Evolutionary conservation across 805 yeast species (phyloP), one percentile per base, ranked within the genome.

Genomic region (Huiozyma sinensis): DNA sequence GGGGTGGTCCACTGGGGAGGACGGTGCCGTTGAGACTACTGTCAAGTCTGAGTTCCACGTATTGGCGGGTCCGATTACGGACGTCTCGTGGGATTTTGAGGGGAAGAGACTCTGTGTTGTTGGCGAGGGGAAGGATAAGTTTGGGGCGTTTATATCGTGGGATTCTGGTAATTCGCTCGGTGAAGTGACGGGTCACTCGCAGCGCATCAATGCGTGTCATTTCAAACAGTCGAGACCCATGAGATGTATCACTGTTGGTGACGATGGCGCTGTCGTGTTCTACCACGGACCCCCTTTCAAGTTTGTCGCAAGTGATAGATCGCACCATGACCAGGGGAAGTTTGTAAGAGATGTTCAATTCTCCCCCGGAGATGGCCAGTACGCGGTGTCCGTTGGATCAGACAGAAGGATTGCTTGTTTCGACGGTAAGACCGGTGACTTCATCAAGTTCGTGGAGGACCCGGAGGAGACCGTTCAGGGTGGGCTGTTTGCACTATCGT

Each of bases 131-230:
- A 82, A 82, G 52, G 96, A 88, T 54, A 75, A 83, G 48, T 89
- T 77, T 58, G 98, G 97, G 6, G 95, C 83, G 53, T 88, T 94
- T 50, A 86, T 90, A 61, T 78, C 95, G 6, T 83, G 83, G 75
- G 99, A 92, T 58, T 76, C 95, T 1, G 98, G 98, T 48, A 92
- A 92, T 64, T 78, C 96, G n/a, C 79, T 92, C 38, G 99, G 98
- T 44, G 97, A 92, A 59, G 81, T 90, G 54, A 79, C 88, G 40
- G 98, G 98, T 27, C 98, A 92, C 60, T 74, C 90, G 12, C 80
- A 86, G 28, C 77, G 75, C 39, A 77, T 90, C 57, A 87, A 84
- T 57, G 86, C 92, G 0, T 95, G 88, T 17, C 77, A 83, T 45
- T 81, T 90, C 51, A 81, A 83, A 57, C 87, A 89, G 17, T 76